These are phyloP conservation scores for Pugionium dolabratum DNA, from an alignment of 345 rosid genomes.

Conservation along the genomic window DNA sequence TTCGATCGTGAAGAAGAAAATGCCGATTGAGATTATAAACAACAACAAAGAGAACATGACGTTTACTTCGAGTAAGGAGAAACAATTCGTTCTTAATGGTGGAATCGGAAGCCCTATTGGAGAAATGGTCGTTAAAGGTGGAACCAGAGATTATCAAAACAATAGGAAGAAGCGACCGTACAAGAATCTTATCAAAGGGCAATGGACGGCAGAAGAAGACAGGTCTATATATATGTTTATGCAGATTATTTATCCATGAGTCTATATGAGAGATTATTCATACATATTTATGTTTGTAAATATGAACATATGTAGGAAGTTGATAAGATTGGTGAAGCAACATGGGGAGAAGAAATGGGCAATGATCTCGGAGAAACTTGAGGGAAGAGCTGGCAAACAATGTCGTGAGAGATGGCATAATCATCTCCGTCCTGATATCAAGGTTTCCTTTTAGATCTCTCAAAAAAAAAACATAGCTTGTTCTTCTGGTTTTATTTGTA, in stretches of 20 bases:
- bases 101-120: slow-evolving; percentile 14
- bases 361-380: slow-evolving; percentile 69
- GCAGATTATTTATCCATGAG: neutral
- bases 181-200: slow-evolving; percentile 69
- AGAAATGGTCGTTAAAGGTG: slow-evolving; percentile 21
- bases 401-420: slow-evolving; percentile 99
- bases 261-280: neutral
- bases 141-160: slow-evolving; percentile 22
- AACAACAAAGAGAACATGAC: slow-evolving; percentile 41
- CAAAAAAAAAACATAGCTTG: too few species aligned
- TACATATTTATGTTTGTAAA: neutral
- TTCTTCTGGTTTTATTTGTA: neutral
- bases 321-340: slow-evolving; percentile 76
- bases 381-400: slow-evolving; percentile 92
- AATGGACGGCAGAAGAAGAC: slow-evolving; percentile 94
- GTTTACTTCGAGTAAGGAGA: slow-evolving; percentile 29
- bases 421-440: slow-evolving; percentile 90
- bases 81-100: neutral
- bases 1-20: slow-evolving; percentile 6
- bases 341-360: slow-evolving; percentile 92
- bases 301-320: slow-evolving; percentile 50
- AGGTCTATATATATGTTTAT: slow-evolving; percentile 45
- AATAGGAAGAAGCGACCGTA: slow-evolving; percentile 44
- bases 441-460: slow-evolving; percentile 49
- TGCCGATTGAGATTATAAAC: slow-evolving; percentile 9